A percentile compares a stretch with the other conserved stretches of the same genome.
These are phyloP conservation scores for Chrysosporium queenslandicum DNA, from an alignment of 2,329 filamentous ascomycete genomes.

Conservation along the genomic window DNA sequence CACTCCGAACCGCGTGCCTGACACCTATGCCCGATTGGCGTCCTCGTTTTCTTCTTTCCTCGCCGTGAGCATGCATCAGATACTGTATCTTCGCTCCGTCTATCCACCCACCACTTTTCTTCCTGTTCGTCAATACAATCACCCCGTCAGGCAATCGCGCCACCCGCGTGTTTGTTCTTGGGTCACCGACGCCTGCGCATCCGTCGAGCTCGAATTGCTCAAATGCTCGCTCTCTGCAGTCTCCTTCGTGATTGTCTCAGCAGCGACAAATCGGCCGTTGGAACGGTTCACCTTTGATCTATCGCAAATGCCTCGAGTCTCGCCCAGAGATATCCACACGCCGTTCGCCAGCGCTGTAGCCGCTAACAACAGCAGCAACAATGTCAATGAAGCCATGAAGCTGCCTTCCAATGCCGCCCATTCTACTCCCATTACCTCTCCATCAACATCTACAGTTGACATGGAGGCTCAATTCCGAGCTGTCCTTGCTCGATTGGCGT, in stretches of 20 bases:
- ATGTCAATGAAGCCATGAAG: not conserved
- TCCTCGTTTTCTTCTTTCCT: constrained; percentile 68
- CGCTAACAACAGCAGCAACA: not conserved
- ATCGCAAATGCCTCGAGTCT: constrained; percentile 45
- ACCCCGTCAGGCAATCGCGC: constrained; percentile 72
- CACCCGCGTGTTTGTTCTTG: constrained; percentile 79
- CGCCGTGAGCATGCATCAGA: constrained; percentile 70
- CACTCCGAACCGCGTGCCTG: constrained; percentile 34
- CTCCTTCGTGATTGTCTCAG: constrained; percentile 47
- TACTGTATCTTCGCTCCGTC: constrained; percentile 70
- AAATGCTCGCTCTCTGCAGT: constrained; percentile 47
- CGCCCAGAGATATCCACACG: constrained; percentile 40
- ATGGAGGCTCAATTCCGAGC: constrained; percentile 43
- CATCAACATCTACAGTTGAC: constrained; percentile 25
- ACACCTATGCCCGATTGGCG: constrained; percentile 51
- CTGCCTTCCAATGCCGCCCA: not conserved
- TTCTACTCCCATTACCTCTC: not conserved
- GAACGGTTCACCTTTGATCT: constrained; percentile 54
- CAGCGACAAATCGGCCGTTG: constrained; percentile 43
- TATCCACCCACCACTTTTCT: constrained; percentile 73
- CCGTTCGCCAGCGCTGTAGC: constrained; percentile 37
- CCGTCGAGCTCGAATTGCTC: constrained; percentile 60
- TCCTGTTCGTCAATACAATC: constrained; percentile 69
- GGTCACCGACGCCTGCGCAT: constrained; percentile 69
- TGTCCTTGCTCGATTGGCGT: constrained; percentile 37